Evolutionary conservation across 208 protist genomes (phyloP).

Genomic region (Trypanosomatidae sp.): DNA sequence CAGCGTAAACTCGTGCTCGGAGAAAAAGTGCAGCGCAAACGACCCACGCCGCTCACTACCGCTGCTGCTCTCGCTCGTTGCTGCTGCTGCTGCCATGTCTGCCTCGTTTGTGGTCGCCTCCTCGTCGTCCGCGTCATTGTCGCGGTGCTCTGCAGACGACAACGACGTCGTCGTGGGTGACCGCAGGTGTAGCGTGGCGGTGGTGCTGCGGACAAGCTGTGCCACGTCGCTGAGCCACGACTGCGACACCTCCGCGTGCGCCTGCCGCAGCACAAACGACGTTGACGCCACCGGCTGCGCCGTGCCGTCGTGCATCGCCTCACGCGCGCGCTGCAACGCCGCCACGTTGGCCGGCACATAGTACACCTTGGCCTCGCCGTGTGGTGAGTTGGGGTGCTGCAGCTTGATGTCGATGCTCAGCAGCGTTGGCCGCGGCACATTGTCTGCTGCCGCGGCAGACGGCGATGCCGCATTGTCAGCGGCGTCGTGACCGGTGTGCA

Average conservation of each 20-base stretch:
- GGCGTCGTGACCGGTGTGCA: neutral
- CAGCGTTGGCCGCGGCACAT: slow-evolving; percentile 30
- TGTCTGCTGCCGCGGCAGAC: neutral
- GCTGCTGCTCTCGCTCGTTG: neutral
- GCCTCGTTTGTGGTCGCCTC: too few relatives aligned
- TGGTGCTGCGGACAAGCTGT: slow-evolving; percentile 11
- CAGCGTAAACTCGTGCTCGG: slow-evolving; percentile 56
- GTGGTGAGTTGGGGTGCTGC: slow-evolving; percentile 14
- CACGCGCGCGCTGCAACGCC: slow-evolving; percentile 15
- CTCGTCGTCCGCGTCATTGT: too few relatives aligned
- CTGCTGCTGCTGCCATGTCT: too few relatives aligned
- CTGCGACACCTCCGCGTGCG: slow-evolving; percentile 5
- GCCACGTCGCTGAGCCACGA: slow-evolving; percentile 23
- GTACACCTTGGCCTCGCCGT: slow-evolving; percentile 21
- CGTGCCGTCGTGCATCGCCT: slow-evolving; percentile 19
- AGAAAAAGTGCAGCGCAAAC: slow-evolving; percentile 35
- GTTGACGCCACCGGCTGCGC: slow-evolving; percentile 8
- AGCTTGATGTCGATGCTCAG: slow-evolving; percentile 38
- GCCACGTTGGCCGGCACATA: slow-evolving; percentile 20
- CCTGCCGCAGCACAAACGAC: slow-evolving; percentile 21
- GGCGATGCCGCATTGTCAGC: neutral
- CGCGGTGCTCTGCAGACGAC: too few relatives aligned
- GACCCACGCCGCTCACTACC: slow-evolving; percentile 4
- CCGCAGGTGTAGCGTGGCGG: neutral
- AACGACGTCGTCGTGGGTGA: neutral